Evolutionary conservation across 441 rosid genomes (phyloP), one percentile per base, ranked within the genome.

Genomic region (Populus trichocarpa): DNA sequence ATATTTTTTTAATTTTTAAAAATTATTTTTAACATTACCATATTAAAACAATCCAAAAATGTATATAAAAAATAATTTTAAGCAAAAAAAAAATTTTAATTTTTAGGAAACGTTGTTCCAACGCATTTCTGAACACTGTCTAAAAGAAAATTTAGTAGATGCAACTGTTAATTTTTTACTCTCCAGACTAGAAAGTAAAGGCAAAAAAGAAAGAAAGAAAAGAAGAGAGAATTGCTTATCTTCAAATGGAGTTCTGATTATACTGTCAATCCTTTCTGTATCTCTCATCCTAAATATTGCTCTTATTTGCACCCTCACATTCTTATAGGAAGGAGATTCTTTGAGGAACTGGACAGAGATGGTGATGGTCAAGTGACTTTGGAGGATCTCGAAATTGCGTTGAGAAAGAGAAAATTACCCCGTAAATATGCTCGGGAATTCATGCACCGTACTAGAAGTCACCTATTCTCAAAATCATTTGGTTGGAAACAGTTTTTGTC

Each of bases 401-500:
- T 91, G 95, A 90, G 91, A 77, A 94, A 87, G 84, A 89, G 98
- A 82, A 96, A 96, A 79, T 72, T 96, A 81, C 97, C 99, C 2
- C 85, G 81, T 61, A 89, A 88, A 85, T 94, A 92, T 77, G 97
- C 97, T 73, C 88, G 92, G 79, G 98, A 96, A 63, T 92, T 96
- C 75, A 90, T 96, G 97, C 86, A 81, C n/a, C 93, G 96, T 66
- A 83, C 97, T 4, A 92, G 93, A 85, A 90, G 93, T 76, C 97
- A 96, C 82, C 84, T 93, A 69, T 94, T 96, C 87, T 90, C 97
- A n/a, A 96, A 92, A 85, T 96, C 99, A 42, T 96, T 96, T 78
- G 94, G 99, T 61, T 96, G 98, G 99, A 96, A 91, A 86, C 98
- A 93, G 77, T 96, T 96, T 86, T 83, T 96, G 78, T 92, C 98